phyloP scores from a whole-genome alignment of 768 basidiomycete genomes.

The Pleurotus salmoneostramineus region DNA sequence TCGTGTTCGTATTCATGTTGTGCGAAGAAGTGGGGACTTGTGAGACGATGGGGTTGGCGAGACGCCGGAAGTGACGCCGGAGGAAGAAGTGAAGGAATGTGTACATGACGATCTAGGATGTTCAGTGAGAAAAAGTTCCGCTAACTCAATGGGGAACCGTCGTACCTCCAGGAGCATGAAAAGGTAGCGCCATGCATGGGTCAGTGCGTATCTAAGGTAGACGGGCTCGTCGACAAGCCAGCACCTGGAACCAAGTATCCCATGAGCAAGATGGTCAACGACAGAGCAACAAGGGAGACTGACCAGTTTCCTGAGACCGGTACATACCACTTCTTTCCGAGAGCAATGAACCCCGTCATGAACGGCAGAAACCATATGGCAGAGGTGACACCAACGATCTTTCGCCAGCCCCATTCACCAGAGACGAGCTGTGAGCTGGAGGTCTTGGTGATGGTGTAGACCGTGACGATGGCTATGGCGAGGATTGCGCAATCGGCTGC shows the following conservation, averaged over 20 bases:
- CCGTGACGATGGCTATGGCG: slow-evolving; percentile 13
- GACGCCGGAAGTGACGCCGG: slow-evolving; percentile 2
- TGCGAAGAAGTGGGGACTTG: slow-evolving; percentile 1
- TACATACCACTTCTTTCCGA: slow-evolving; percentile 13
- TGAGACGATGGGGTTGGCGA: slow-evolving; percentile 2
- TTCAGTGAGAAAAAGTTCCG: slow-evolving; percentile 1
- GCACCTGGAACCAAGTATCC: slow-evolving; percentile 4
- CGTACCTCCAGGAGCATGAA: slow-evolving; percentile 19
- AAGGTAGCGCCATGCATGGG: slow-evolving; percentile 13
- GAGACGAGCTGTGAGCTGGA: background rate
- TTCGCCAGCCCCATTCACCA: slow-evolving; percentile 4
- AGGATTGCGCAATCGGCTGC: slow-evolving; percentile 13
- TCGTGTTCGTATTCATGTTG: background rate
- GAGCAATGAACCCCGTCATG: slow-evolving; percentile 9
- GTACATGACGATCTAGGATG: background rate
- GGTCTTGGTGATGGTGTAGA: slow-evolving; percentile 11
- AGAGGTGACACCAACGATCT: background rate
- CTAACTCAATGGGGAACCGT: slow-evolving; percentile 8
- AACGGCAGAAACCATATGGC: slow-evolving; percentile 1
- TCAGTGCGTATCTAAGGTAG: slow-evolving; percentile 12
- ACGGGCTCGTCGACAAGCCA: slow-evolving; percentile 11
- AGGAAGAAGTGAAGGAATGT: slow-evolving; percentile 4
- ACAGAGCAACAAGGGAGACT: background rate
- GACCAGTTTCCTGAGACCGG: slow-evolving; percentile 15
- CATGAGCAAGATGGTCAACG: background rate